These are phyloP conservation scores for Puccinia brachypodii DNA, from an alignment of 1,284 basidiomycete genomes.

Conservation along the genomic window DNA sequence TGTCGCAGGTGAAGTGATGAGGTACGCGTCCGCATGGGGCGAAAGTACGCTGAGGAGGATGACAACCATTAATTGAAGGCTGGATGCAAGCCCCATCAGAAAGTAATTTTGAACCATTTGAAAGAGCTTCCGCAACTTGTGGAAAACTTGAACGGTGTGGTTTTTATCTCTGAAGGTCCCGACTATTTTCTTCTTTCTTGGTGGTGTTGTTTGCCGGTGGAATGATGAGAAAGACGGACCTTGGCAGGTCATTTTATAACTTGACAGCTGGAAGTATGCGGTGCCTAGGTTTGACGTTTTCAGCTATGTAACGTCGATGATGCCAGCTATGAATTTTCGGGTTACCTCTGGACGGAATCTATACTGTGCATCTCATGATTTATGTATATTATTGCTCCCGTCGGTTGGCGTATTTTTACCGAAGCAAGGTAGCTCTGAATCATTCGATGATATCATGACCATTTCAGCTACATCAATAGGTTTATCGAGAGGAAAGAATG, in stretches of 20 bases:
- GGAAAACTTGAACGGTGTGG: too few species aligned
- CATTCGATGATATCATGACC: background rate
- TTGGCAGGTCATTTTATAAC: background rate
- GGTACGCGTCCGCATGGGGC: background rate
- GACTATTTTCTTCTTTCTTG: background rate
- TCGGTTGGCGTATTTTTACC: background rate
- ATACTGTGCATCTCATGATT: background rate
- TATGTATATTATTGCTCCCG: background rate
- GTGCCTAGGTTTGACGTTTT: background rate
- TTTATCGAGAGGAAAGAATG: too few species aligned
- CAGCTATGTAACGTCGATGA: background rate
- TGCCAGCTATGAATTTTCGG: background rate
- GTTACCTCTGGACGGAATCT: background rate
- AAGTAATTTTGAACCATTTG: background rate
- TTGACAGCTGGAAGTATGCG: background rate
- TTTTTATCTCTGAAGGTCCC: too few species aligned
- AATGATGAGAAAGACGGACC: background rate
- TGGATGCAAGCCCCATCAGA: background rate
- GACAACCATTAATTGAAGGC: background rate
- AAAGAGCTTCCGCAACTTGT: too few species aligned
- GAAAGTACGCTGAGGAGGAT: background rate
- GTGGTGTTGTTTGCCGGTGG: background rate
- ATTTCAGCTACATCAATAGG: too few species aligned
- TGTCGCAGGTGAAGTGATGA: slow-evolving; percentile 5
- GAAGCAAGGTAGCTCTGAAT: background rate